Evolutionary conservation across 371 early-diverging fungal species (phyloP).

Genomic region (Rhizopus delemar): DNA sequence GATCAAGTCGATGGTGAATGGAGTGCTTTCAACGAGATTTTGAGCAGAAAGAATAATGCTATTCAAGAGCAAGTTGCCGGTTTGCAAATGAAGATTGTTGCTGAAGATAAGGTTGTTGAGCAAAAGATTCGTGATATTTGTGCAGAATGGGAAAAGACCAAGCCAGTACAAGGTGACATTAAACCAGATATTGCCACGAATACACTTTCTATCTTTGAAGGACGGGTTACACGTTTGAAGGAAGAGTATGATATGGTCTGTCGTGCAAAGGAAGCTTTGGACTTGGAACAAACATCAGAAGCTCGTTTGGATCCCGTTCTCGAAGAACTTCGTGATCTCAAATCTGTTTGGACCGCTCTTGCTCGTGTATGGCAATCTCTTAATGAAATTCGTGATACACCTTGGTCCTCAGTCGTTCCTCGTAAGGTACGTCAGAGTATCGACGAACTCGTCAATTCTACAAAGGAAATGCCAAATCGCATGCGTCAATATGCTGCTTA

Average conservation of each 20-base stretch:
- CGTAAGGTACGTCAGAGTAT: constrained; percentile 88
- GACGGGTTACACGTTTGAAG: constrained; percentile 78
- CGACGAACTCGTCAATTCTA: constrained; percentile 78
- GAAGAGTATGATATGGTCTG: constrained; percentile 89
- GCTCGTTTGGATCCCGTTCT: constrained; percentile 83
- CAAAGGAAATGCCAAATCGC: constrained; percentile 91
- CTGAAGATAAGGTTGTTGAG: constrained; percentile 87
- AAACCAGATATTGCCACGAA: constrained; percentile 85
- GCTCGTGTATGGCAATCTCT: constrained; percentile 83
- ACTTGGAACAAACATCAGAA: constrained; percentile 69
- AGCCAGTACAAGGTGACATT: constrained; percentile 95
- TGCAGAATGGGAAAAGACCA: constrained; percentile 91
- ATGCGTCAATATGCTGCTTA: constrained; percentile 98
- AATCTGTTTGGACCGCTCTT: constrained; percentile 91
- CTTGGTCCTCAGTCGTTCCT: constrained; percentile 88
- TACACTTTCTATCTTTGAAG: constrained; percentile 85
- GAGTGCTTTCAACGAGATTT: constrained; percentile 94
- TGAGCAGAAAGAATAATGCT: constrained; percentile 86
- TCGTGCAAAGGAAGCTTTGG: constrained; percentile 93
- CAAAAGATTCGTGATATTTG: constrained; percentile 84
- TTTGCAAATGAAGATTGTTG: constrained; percentile 87
- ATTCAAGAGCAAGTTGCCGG: constrained; percentile 94
- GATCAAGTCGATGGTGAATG: constrained; percentile 98
- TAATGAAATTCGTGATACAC: constrained; percentile 82
- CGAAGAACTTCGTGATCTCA: constrained; percentile 93